Percentiles rank a stretch among this genome's conserved stretches.
phyloP scores from a whole-genome alignment of 2,329 filamentous ascomycete genomes.

The Clonostachys rosea region DNA sequence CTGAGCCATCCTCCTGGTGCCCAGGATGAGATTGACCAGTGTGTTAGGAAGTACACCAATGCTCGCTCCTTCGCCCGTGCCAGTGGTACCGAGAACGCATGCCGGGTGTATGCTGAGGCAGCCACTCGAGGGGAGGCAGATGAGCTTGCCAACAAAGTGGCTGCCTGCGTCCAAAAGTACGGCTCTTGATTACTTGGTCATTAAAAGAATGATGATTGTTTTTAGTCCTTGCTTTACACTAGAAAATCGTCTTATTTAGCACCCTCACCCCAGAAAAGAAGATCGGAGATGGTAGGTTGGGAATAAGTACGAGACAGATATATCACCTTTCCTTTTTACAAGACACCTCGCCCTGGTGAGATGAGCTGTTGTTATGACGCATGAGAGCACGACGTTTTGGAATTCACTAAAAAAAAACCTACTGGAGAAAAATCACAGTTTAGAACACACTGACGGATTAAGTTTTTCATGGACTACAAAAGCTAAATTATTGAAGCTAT shows the following conservation, averaged over 20 bases:
- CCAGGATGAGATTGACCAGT: conserved; percentile 80
- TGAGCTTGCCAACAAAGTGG: conserved; percentile 81
- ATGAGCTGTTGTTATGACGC: too few relatives aligned
- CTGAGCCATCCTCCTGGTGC: conserved; percentile 74
- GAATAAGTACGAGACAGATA: too few relatives aligned
- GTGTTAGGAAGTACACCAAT: conserved; percentile 86
- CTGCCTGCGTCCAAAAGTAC: conserved; percentile 64
- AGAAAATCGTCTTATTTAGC: not conserved
- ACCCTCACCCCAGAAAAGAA: not conserved
- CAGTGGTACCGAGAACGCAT: conserved; percentile 92
- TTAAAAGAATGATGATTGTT: too few relatives aligned
- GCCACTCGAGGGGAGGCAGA: conserved; percentile 85
- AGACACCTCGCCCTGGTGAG: too few relatives aligned
- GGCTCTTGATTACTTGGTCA: not conserved
- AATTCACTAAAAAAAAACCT: too few relatives aligned
- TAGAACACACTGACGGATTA: too few relatives aligned
- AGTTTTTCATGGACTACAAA: too few relatives aligned
- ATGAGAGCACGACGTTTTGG: too few relatives aligned
- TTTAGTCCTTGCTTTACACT: not conserved
- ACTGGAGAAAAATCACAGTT: too few relatives aligned
- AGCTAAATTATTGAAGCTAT: too few relatives aligned
- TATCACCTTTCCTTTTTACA: too few relatives aligned
- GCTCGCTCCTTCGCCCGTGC: conserved; percentile 88
- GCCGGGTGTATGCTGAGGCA: conserved; percentile 93
- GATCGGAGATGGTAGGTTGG: too few relatives aligned